Percentiles rank a stretch among this genome's conserved stretches.
These are phyloP conservation scores for Trichoderma sp. DNA, from an alignment of 2,329 filamentous ascomycete genomes.

Conservation along the genomic window DNA sequence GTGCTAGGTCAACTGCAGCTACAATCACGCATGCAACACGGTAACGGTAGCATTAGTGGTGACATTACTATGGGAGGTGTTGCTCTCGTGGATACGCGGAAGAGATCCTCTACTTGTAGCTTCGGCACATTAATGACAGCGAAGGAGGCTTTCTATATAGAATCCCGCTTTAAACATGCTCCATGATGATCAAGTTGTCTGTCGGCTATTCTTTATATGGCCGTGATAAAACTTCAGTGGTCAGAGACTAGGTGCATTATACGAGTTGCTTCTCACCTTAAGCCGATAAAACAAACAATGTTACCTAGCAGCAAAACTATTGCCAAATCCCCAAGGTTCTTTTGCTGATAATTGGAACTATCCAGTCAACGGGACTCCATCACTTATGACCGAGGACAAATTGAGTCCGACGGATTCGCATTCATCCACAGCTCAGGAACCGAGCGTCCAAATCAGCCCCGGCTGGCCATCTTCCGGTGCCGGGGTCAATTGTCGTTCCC, in stretches of 20 bases:
- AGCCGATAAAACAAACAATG: background rate
- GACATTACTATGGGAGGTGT: background rate
- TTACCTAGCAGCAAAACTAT: background rate
- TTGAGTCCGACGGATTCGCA: background rate
- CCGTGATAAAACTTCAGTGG: background rate
- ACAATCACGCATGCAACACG: no score
- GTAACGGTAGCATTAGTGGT: background rate
- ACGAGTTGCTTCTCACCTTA: background rate
- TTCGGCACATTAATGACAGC: background rate
- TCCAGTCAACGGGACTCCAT: background rate
- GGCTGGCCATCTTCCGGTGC: background rate
- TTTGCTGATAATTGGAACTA: background rate
- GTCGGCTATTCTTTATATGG: background rate
- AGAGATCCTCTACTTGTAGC: background rate
- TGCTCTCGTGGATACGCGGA: background rate
- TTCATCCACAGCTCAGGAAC: background rate
- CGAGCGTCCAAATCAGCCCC: background rate
- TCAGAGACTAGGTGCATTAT: background rate
- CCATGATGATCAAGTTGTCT: no score
- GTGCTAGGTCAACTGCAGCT: background rate
- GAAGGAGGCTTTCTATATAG: background rate
- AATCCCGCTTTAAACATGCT: no score
- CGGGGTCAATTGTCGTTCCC: constrained; percentile 6
- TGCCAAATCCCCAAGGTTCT: background rate
- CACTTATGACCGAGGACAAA: background rate